Evolutionary conservation across 2,329 filamentous ascomycete genomes (phyloP), one percentile per base, ranked within the genome.

Genomic region (Myriosclerotinia duriaeana): DNA sequence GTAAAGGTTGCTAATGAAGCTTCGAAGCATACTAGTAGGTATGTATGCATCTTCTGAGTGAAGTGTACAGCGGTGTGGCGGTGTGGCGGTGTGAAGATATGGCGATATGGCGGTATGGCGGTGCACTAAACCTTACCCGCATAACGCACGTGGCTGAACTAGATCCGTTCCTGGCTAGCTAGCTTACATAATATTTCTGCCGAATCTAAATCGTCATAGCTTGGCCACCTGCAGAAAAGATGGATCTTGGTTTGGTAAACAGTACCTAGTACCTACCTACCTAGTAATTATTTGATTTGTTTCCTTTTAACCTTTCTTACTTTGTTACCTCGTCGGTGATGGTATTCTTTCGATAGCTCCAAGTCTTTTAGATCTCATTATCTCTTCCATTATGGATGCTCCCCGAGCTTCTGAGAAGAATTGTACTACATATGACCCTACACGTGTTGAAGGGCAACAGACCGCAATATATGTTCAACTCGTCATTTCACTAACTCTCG

Each of bases 401-500:
- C 61, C 66, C 36, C 65, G 15, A 34, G 38, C 48, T 3, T 22
- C 52, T 3, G 64, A 68, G 12, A 71, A 73, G 56, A 65, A 73
- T 20, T 76, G 75, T 62, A 46, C 64, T 15, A 58, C n/a, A 26
- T 54, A 64, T 17, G 71, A 77, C 34, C 72, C 73, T 20, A 74
- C 72, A 20, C 66, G 74, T 66, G 74, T 74, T 44, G 64, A 53
- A 8, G 72, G 72, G 22, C 67, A 67, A 40, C 70, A 74, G 64
- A 71, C 68, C 22, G 68, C 76, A 63, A 73, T 73, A 52, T 71
- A 71, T 40, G 85, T 89, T 65, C 92, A 96, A 79, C 84, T 93
- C 62, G 83, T 87, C 67, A 82, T 96, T 72, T 94, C 92, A 9
- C 76, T 91, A 53, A 79, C 84, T 6, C 81, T 96, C 46, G 92